Conservation (phyloP, 2,329 filamentous ascomycete genomes). For the Neonectria magnoliae region DNA sequence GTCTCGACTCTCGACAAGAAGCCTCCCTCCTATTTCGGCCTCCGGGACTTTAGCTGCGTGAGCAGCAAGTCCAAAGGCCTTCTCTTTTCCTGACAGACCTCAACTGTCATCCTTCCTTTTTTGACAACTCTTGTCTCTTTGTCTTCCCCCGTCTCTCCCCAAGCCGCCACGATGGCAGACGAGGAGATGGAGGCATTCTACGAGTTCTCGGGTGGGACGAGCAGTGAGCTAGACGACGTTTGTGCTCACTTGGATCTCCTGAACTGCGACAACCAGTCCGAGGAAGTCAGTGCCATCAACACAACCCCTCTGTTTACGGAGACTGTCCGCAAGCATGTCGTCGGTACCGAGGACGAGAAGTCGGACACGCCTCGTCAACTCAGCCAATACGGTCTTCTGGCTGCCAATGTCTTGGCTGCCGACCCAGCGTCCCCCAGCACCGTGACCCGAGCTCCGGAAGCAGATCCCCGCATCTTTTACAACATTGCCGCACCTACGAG, state of each 20-base stretch:
- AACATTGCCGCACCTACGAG: conserved; percentile 64
- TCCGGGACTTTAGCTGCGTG: not conserved
- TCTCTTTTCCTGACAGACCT: too few species aligned
- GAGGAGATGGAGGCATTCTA: not conserved
- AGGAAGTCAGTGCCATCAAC: not conserved
- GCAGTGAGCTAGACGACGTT: not conserved
- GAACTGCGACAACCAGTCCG: not conserved
- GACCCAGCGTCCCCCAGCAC: not conserved
- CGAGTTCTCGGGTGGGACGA: not conserved
- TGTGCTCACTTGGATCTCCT: not conserved
- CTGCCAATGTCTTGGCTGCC: not conserved
- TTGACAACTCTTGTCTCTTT: not conserved
- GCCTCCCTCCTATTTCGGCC: too few species aligned
- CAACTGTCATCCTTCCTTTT: too few species aligned
- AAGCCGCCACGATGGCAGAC: not conserved
- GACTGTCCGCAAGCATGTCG: not conserved
- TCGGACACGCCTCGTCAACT: not conserved
- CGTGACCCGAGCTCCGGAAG: not conserved
- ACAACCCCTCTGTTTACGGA: not conserved
- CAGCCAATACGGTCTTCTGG: conserved; percentile 8
- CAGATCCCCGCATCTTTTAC: conserved; percentile 51
- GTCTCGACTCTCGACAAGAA: not conserved
- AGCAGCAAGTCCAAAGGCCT: too few species aligned
- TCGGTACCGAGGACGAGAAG: not conserved
- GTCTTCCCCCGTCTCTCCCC: not conserved